Evolutionary conservation across 2,329 filamentous ascomycete species (phyloP).

Genomic region (Coniochaeta prunicola): DNA sequence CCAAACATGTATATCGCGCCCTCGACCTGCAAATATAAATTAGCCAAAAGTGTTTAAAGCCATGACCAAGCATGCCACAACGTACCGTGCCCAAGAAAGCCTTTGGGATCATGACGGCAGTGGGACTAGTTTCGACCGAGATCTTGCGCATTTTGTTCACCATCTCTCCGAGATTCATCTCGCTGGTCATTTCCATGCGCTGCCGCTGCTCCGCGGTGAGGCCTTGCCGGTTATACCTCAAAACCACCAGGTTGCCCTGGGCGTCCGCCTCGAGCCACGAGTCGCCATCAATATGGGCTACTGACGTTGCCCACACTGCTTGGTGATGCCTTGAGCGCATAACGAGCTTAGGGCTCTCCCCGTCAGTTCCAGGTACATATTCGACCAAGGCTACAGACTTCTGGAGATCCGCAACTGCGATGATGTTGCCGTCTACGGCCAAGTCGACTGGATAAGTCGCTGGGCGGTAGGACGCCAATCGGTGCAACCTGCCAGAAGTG

Average conservation of each 20-base stretch:
- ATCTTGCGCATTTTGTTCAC: constrained; percentile 82
- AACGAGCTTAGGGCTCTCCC: constrained; percentile 53
- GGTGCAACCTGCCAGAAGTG: constrained; percentile 53
- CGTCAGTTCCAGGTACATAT: constrained; percentile 51
- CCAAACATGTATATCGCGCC: constrained; percentile 88
- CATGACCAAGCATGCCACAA: constrained; percentile 4
- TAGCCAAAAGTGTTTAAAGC: not conserved
- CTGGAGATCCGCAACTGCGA: constrained; percentile 88
- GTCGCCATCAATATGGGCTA: constrained; percentile 64
- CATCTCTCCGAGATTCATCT: constrained; percentile 85
- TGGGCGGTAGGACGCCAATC: constrained; percentile 69
- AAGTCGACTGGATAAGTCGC: constrained; percentile 80
- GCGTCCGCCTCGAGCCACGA: constrained; percentile 80
- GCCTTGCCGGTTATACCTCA: constrained; percentile 66
- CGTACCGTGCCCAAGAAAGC: constrained; percentile 87
- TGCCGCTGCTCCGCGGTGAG: constrained; percentile 67
- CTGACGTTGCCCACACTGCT: constrained; percentile 73
- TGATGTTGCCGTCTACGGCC: constrained; percentile 63
- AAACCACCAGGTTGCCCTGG: constrained; percentile 77
- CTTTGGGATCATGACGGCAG: constrained; percentile 65
- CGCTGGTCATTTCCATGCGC: constrained; percentile 65
- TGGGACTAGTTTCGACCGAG: constrained; percentile 55
- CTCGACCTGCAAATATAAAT: constrained; percentile 58
- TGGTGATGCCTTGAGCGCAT: constrained; percentile 78
- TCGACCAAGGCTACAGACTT: constrained; percentile 80